Conservation (phyloP, 1,139 yeast genomes). For the Debaryomyces sp. region DNA sequence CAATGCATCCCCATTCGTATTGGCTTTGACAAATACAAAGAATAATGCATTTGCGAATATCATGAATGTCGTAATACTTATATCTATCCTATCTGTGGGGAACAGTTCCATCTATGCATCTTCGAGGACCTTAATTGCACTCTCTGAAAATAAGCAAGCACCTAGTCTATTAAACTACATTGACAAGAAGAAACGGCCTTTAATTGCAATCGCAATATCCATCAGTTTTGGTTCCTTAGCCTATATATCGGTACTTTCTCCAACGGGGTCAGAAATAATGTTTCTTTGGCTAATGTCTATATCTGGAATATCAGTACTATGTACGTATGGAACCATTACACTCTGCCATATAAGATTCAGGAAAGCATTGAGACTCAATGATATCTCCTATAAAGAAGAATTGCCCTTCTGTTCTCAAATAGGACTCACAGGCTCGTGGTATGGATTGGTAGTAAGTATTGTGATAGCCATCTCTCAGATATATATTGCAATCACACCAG, state of each 20-base stretch:
- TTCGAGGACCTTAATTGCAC: conserved; percentile 28
- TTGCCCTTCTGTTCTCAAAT: conserved; percentile 13
- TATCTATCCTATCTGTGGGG: conserved; percentile 32
- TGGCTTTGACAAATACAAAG: conserved; percentile 26
- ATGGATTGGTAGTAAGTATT: conserved; percentile 13
- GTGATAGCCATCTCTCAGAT: conserved; percentile 12
- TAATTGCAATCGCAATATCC: conserved; percentile 21
- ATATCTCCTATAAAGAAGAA: conserved; percentile 7
- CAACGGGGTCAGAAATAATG: conserved; percentile 20
- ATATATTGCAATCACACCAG: conserved; percentile 30
- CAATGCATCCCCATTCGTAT: conserved; percentile 44
- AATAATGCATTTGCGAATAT: conserved; percentile 27
- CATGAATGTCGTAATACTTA: conserved; percentile 30
- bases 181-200: conserved; percentile 31
- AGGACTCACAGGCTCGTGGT: conserved; percentile 16
- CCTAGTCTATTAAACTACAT: conserved; percentile 28
- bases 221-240: conserved; percentile 12
- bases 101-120: conserved; percentile 33
- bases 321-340: conserved; percentile 13
- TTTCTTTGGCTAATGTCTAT: conserved; percentile 14
- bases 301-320: conserved; percentile 13
- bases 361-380: conserved; percentile 7
- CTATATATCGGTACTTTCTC: conserved; percentile 14
- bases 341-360: conserved; percentile 15
- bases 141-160: conserved; percentile 30